Base-by-base conservation (phyloP, 1,139 yeast genomes). In the Trichomonascaceae sp. region DNA sequence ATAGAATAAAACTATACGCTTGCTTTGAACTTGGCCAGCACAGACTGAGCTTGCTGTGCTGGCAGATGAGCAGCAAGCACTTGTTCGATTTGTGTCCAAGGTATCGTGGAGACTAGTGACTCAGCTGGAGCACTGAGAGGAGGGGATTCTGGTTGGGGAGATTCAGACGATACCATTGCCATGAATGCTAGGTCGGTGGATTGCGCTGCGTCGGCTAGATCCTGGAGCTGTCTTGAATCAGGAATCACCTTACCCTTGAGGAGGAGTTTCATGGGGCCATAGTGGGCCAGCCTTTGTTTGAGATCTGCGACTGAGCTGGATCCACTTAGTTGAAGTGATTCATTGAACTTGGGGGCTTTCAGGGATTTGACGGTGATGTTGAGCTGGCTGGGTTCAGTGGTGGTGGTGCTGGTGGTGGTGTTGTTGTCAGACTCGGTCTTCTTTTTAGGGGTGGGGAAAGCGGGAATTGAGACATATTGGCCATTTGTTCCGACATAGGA, bases 221-320 rank as follows among this genome's bases (percentile, higher is more conserved):
- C 36, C 9, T 27, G 40, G 13, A 39, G 14, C 4, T 32, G 23
- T 22, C 39, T 43, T 13, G 53, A 40, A 35, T 55, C 59, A 13
- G 46, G 32, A 11, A 52, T 42, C 6, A 54, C 58, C 35, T 46
- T 48, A 16, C 56, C 49, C 37, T 50, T 52, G 23, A 51, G 32
- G 32, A 55, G 44, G 29, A 54, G 40, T 34, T 45, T 42, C 16
- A 54, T 32, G n/a, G n/a, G n/a, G n/a, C n/a, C n/a, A n/a, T n/a
- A n/a, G n/a, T n/a, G n/a, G n/a, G n/a, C n/a, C n/a, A n/a, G n/a
- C n/a, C n/a, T n/a, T n/a, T n/a, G n/a, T n/a, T n/a, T n/a, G 23
- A 44, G 34, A 18, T 41, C 35, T 1, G 51, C 37, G 4, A 42
- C 18, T 33, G 36, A 38, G 1, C 40, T 39, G 26, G 25, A 30